Evolutionary conservation across 2,329 filamentous ascomycete species (phyloP).

Genomic region (Aureobasidium uvarum): DNA sequence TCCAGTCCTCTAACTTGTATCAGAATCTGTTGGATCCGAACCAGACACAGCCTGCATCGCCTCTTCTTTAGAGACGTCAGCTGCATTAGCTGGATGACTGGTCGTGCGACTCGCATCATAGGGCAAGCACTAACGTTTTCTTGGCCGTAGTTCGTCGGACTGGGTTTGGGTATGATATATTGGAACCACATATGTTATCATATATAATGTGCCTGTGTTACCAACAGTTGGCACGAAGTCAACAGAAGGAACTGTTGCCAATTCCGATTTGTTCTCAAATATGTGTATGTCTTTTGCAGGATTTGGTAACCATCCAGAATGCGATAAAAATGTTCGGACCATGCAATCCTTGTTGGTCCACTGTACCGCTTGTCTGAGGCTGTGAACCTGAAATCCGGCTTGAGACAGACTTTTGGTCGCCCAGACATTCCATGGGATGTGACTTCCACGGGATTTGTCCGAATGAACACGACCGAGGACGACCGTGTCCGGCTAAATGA

Average conservation of each 20-base stretch:
- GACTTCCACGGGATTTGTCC: too few species aligned
- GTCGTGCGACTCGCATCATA: not conserved
- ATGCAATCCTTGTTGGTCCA: too few species aligned
- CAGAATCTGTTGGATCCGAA: constrained; percentile 25
- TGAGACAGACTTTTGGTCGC: too few species aligned
- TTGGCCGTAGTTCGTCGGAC: not conserved
- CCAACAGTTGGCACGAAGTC: not conserved
- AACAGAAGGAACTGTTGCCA: not conserved
- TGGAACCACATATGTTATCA: not conserved
- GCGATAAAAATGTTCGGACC: too few species aligned
- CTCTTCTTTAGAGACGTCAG: not conserved
- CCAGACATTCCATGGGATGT: too few species aligned
- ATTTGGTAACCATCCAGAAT: too few species aligned
- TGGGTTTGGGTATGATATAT: not conserved
- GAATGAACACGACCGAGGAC: not conserved
- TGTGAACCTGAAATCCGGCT: too few species aligned
- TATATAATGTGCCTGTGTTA: not conserved
- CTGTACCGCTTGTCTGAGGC: too few species aligned
- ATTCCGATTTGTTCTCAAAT: not conserved
- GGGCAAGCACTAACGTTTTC: not conserved
- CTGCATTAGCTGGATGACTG: too few species aligned
- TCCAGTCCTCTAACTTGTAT: constrained; percentile 18
- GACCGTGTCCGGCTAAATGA: not conserved
- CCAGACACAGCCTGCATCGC: constrained; percentile 19
- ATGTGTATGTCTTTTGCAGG: not conserved